Percentiles rank a stretch among this genome's conserved stretches.
These are phyloP conservation scores for Acacia melanoxylon DNA, from an alignment of 306 rosid species.

Conservation along the genomic window DNA sequence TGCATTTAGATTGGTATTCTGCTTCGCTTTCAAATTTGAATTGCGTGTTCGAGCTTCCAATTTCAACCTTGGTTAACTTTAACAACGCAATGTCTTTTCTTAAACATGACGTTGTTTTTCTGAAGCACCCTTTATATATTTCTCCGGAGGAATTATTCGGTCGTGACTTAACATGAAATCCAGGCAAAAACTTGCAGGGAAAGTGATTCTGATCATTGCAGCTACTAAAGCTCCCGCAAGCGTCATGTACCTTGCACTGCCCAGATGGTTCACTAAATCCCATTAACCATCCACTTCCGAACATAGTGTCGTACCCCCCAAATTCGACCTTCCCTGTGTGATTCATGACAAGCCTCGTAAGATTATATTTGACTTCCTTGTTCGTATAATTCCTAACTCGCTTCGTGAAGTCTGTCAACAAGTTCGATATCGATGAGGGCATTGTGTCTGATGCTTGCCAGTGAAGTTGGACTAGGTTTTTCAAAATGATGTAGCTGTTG, in stretches of 20 bases:
- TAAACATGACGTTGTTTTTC: neutral
- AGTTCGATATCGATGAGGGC: accelerated
- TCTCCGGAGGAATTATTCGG: neutral
- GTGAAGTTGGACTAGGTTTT: too few species aligned
- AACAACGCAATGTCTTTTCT: constrained; percentile 8
- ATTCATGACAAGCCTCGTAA: constrained; percentile 35
- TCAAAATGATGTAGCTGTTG: neutral
- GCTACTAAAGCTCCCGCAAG: constrained; percentile 42
- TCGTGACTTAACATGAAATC: constrained; percentile 6
- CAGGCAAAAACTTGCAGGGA: constrained; percentile 49
- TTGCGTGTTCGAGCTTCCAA: neutral
- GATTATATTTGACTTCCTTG: neutral
- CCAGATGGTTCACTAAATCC: neutral
- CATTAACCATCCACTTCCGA: neutral
- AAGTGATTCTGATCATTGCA: neutral
- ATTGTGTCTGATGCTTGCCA: too few species aligned
- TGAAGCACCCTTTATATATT: constrained; percentile 23
- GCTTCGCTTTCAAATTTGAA: accelerated
- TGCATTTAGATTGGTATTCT: constrained; percentile 29
- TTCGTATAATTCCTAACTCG: neutral
- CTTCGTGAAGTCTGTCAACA: neutral
- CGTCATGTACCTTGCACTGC: constrained; percentile 2
- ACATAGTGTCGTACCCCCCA: neutral
- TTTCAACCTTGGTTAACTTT: constrained; percentile 20
- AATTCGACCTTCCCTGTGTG: constrained; percentile 10